Conservation (phyloP, 2,329 filamentous ascomycete species). For the Cryphonectria naterciae region DNA sequence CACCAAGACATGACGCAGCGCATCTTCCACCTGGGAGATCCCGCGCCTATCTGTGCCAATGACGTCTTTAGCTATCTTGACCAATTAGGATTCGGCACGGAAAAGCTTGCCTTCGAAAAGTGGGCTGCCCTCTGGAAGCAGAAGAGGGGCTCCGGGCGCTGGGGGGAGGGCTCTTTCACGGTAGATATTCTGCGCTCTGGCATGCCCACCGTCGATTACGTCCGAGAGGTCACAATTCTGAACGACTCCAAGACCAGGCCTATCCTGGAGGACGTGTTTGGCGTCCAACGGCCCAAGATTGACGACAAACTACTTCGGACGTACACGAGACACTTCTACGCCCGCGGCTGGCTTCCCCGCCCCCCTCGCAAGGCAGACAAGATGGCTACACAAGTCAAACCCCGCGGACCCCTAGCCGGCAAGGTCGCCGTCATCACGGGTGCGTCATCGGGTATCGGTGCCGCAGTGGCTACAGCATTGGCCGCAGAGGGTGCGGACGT, state of each 20-base stretch:
- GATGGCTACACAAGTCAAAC: slow-evolving; percentile 36
- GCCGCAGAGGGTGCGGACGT: slow-evolving; percentile 73
- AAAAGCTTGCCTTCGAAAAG: slow-evolving; percentile 69
- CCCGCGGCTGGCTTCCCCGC: slow-evolving; percentile 73
- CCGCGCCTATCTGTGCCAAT: slow-evolving; percentile 68
- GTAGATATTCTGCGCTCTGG: slow-evolving; percentile 79
- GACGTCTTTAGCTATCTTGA: slow-evolving; percentile 67
- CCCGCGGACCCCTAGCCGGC: slow-evolving; percentile 65
- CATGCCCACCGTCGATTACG: slow-evolving; percentile 75
- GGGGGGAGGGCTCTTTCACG: slow-evolving; percentile 73
- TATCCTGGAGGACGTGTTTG: slow-evolving; percentile 51
- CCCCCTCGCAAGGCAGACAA: slow-evolving; percentile 56
- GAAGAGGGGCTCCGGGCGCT: slow-evolving; percentile 66
- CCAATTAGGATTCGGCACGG: slow-evolving; percentile 71
- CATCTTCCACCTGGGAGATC: slow-evolving; percentile 76
- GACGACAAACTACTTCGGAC: slow-evolving; percentile 73
- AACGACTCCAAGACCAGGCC: slow-evolving; percentile 71
- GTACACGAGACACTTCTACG: slow-evolving; percentile 80
- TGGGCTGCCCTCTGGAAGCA: slow-evolving; percentile 77
- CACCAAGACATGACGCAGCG: slow-evolving; percentile 64
- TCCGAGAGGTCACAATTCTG: slow-evolving; percentile 73
- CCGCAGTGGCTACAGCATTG: slow-evolving; percentile 71
- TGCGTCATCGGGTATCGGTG: slow-evolving; percentile 79
- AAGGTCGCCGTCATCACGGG: slow-evolving; percentile 78
- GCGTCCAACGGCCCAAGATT: slow-evolving; percentile 68